Conservation (phyloP, 345 rosid species). For the Conringia planisiliqua region DNA sequence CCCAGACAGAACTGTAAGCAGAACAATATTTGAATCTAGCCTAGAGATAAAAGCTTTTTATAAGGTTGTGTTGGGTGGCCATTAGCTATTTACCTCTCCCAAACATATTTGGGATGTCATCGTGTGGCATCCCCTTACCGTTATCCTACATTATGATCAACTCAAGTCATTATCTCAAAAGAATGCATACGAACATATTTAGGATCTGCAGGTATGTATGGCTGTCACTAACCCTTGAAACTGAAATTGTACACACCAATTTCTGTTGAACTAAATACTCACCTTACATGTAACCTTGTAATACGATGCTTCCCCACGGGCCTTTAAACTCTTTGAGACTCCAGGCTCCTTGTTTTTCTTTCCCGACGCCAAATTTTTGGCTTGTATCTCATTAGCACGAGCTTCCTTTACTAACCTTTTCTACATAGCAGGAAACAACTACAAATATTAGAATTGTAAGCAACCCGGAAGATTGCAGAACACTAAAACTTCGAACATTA, state of each 20-base stretch:
- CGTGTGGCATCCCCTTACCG: slow-evolving; percentile 99
- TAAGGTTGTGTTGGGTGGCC: not conserved
- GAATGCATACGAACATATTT: not conserved
- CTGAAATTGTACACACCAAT: not conserved
- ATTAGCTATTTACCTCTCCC: slow-evolving; percentile 63
- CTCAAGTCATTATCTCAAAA: slow-evolving; percentile 22
- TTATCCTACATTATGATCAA: slow-evolving; percentile 61
- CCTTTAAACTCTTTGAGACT: slow-evolving; percentile 59
- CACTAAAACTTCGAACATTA: not conserved
- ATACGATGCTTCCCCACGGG: slow-evolving; percentile 92
- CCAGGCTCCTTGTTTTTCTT: slow-evolving; percentile 77
- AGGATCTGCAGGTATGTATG: not conserved
- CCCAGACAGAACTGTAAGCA: slow-evolving; percentile 77
- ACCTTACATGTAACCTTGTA: slow-evolving; percentile 97
- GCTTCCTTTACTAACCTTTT: slow-evolving; percentile 91
- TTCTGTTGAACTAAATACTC: slow-evolving; percentile 6
- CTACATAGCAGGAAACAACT: slow-evolving; percentile 41
- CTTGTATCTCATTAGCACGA: slow-evolving; percentile 73
- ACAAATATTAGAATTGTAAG: not conserved
- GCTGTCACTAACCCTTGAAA: not conserved
- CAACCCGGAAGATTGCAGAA: slow-evolving; percentile 7
- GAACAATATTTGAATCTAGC: slow-evolving; percentile 11
- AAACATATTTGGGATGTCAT: slow-evolving; percentile 98
- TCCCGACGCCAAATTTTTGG: slow-evolving; percentile 70
- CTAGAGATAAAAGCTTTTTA: not conserved